Base-by-base conservation (phyloP, 2,329 filamentous ascomycete genomes). In the Scolecobasidium constrictum region DNA sequence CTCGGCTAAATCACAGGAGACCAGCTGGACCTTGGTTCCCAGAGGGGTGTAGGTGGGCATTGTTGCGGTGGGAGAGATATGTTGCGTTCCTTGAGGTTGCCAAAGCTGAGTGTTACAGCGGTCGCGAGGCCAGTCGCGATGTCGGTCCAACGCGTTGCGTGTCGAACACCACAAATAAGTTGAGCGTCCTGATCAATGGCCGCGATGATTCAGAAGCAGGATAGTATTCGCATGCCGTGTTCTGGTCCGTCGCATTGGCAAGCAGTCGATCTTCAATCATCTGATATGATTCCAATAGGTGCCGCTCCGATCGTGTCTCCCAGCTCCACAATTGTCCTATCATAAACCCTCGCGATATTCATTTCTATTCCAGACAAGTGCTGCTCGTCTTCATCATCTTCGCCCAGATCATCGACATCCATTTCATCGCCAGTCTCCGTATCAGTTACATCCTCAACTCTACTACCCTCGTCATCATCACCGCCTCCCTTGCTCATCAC, bases 301-400 rank as follows among this genome's bases (percentile, higher is more conserved):
- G 60, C 58, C 11, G 60, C 62, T 16, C 74, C 79, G 20, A 92
- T 61, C 9, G 74, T 69, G 53, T 81, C 78, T 1, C 83, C 85
- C 12, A 94, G 61, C 54, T 83, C 72, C 31, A 85, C 73, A 49
- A 94, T 75, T 0, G 86, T 92, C 52, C 73, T 73, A 58, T 92
- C 84, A 62, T 92, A 94, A 2, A 93, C 78, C 48, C 72, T 73
- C 1, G 79, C 84, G 39, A 83, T 76, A 49, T 83, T 79, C 71
- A 88, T 77, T 49, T 83, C 72, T 50, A 68, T 69, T 26, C 51
- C 51, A 12, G 55, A 56, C 20, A 61, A 57, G 23, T 62, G 59
- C 5, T 53, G 53, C 40, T 52, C 53, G 17, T 46, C 21, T 6
- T 6, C n/a, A 42, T 41, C n/a, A 11, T 23, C 26, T 34, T 21